phyloP scores from a whole-genome alignment of 1,139 yeast genomes.

The Saccharomycopsis hybrid region DNA sequence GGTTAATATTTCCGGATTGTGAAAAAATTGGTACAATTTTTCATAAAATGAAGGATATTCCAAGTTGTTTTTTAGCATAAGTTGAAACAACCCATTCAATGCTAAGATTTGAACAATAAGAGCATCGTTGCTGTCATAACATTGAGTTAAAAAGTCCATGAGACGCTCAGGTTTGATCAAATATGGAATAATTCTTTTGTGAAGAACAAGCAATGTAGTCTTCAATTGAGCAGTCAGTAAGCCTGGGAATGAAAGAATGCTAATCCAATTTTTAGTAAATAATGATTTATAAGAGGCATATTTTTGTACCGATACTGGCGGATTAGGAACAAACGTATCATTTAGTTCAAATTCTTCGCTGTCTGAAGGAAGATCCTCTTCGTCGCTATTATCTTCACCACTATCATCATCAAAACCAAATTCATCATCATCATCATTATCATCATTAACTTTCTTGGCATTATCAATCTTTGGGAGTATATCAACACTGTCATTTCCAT shows the following conservation, averaged over 20 bases:
- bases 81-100: conserved; percentile 77
- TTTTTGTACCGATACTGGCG: conserved; percentile 55
- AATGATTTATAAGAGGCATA: conserved; percentile 52
- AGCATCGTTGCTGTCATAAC: conserved; percentile 35
- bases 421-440: conserved; percentile 32
- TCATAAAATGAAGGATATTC: conserved; percentile 89
- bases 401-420: conserved; percentile 5
- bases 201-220: conserved; percentile 60
- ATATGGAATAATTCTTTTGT: conserved; percentile 77
- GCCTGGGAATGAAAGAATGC: conserved; percentile 42
- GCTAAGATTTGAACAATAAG: conserved; percentile 71
- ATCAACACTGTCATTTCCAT: conserved; percentile 24
- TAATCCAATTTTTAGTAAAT: conserved; percentile 65
- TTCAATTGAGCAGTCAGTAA: conserved; percentile 54
- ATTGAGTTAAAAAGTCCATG: conserved; percentile 91
- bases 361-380: conserved; percentile 12
- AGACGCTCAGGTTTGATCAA: conserved; percentile 73
- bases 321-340: conserved; percentile 35
- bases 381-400: conserved; percentile 14
- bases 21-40: conserved; percentile 72
- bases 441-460: too few species aligned
- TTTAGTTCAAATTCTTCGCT: conserved; percentile 29
- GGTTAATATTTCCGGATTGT: conserved; percentile 65
- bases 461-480: conserved; percentile 20
- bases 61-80: conserved; percentile 75